Evolutionary conservation across 2,329 filamentous ascomycete genomes (phyloP), one percentile per base, ranked within the genome.

Genomic region (Neofusicoccum kwambonambiense): DNA sequence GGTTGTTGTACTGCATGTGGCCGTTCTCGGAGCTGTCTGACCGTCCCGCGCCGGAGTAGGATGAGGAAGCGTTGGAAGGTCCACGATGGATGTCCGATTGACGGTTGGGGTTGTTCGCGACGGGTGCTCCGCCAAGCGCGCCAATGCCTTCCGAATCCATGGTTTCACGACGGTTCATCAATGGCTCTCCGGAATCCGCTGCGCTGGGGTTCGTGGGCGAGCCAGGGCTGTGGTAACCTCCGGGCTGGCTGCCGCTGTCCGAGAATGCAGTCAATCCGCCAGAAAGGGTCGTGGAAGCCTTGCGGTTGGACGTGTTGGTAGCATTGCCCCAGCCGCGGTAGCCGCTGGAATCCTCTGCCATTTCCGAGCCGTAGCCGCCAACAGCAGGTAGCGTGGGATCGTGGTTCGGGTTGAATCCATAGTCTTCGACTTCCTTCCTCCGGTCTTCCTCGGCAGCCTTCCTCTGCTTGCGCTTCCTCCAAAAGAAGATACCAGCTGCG

Each of bases 391-490:
- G 83, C 0, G 90, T 92, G 0, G 93, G 92, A 74, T 97, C 93
- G 66, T 93, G 89, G 78, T 98, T 98, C n/a, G 95, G 95, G 77
- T 98, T 98, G 82, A 93, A 98, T 37, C 91, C 90, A 76, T 98
- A 98, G 75, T 98, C 95, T 76, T 98, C 94, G 11, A 97, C 93
- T 78, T 99, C 95, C 80, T 97, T 97, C 68, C 93, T 87, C 58
- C 95, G 87, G 72, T 93, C 88, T 75, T 97, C 95, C 74, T 95
- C 92, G 13, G 90, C 90, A 68, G 88, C 87, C 82, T 92, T 95
- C 68, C 89, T 88, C 72, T 91, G 89, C 81, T 96, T 96, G 68
- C 93, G 90, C 80, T 88, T 93, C 75, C 91, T 88, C 92, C 93
- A 99, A 73, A 94, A 87, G 77, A 91, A 93, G 34, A 97, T 83